phyloP scores from a whole-genome alignment of 352 stramenopile genomes.

The Pythium guiyangense region DNA sequence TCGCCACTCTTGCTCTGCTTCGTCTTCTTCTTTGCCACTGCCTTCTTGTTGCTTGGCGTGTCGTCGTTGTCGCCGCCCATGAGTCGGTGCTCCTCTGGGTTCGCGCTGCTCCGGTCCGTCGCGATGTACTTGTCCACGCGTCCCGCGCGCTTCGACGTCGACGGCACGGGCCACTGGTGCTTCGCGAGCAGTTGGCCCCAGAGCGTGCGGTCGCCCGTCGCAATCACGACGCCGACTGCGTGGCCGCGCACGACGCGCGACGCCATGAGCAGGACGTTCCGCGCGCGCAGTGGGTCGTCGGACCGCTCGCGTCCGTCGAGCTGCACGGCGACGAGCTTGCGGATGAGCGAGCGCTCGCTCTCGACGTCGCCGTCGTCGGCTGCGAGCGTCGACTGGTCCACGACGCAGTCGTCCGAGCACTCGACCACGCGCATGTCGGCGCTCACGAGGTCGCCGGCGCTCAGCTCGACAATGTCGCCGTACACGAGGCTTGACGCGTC shows the following conservation, averaged over 20 bases:
- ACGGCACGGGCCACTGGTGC: slow-evolving; percentile 50
- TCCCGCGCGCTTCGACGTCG: slow-evolving; percentile 2
- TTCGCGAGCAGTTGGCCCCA: slow-evolving; percentile 61
- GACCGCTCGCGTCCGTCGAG: slow-evolving; percentile 6
- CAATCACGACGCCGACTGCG: slow-evolving; percentile 63
- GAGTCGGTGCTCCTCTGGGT: slow-evolving; percentile 7
- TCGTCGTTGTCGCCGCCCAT: slow-evolving; percentile 7
- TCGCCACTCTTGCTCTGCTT: background rate
- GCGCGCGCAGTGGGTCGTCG: slow-evolving; percentile 24
- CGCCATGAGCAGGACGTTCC: slow-evolving; percentile 75
- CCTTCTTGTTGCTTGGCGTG: background rate
- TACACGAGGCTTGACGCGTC: slow-evolving; percentile 88
- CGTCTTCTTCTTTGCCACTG: no score
- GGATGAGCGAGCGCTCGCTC: slow-evolving; percentile 13
- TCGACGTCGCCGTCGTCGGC: slow-evolving; percentile 26
- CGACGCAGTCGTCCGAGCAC: slow-evolving; percentile 71
- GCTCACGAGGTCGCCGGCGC: slow-evolving; percentile 84
- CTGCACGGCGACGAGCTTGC: slow-evolving; percentile 30
- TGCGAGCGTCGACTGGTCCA: slow-evolving; percentile 54
- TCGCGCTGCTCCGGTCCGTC: slow-evolving; percentile 7
- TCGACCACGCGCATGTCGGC: slow-evolving; percentile 85
- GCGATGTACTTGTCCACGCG: slow-evolving; percentile 5
- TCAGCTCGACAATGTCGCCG: slow-evolving; percentile 91
- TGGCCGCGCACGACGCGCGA: slow-evolving; percentile 43
- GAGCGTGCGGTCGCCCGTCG: slow-evolving; percentile 64